Percentiles rank a stretch among this genome's conserved stretches.
These are phyloP conservation scores for Mentha longifolia DNA, from an alignment of 257 asterid genomes.

Conservation along the genomic window DNA sequence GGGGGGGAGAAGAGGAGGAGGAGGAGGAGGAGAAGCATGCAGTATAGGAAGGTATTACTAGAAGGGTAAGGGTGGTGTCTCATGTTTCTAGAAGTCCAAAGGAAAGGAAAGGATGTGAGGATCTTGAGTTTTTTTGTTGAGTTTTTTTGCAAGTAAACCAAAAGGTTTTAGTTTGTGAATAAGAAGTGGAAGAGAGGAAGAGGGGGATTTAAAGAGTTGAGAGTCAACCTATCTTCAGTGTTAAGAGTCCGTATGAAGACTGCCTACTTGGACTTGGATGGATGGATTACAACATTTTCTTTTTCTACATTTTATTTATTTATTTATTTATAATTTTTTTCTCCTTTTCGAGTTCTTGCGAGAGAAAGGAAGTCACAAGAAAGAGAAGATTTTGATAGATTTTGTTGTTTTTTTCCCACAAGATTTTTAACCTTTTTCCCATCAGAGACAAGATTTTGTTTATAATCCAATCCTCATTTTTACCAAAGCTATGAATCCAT, in stretches of 20 bases:
- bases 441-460: conserved; percentile 37
- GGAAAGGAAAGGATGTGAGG: conserved; percentile 20
- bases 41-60: conserved; percentile 38
- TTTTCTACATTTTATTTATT: conserved; percentile 23
- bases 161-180: conserved; percentile 23
- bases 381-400: conserved; percentile 59
- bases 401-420: conserved; percentile 58
- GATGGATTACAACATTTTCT: conserved; percentile 40
- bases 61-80: not conserved
- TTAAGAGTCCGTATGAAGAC: conserved; percentile 71
- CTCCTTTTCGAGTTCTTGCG: conserved; percentile 32
- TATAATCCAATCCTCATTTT: conserved; percentile 38
- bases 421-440: conserved; percentile 44
- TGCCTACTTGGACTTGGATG: conserved; percentile 48
- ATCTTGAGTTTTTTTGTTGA: too few species aligned
- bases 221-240: conserved; percentile 69
- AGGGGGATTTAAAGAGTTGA: conserved; percentile 56
- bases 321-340: not conserved
- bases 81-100: conserved; percentile 40
- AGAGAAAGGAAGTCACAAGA: conserved; percentile 33
- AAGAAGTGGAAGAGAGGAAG: conserved; percentile 36
- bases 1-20: conserved; percentile 36
- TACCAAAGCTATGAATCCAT: conserved; percentile 43
- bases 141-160: conserved; percentile 23
- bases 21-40: conserved; percentile 45